Percentiles rank a stretch among this genome's conserved stretches.
Conservation (phyloP, 2,329 filamentous ascomycete genomes). For the Phialophora chinensis region DNA sequence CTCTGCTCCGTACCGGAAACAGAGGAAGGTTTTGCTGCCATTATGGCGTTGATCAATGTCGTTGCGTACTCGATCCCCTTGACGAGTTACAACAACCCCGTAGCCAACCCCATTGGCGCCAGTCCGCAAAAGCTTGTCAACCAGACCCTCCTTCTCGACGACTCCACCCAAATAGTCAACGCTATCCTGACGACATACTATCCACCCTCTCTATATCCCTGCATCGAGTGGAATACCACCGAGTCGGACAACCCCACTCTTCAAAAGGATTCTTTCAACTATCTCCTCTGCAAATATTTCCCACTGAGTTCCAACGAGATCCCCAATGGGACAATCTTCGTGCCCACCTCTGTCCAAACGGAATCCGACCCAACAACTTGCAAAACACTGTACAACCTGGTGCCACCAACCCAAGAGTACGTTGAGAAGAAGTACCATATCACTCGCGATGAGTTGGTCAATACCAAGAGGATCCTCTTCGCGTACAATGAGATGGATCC, state of each 20-base stretch:
- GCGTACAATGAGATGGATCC: slow-evolving; percentile 22
- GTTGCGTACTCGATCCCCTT: not conserved
- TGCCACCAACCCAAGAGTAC: slow-evolving; percentile 4
- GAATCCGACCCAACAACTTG: slow-evolving; percentile 13
- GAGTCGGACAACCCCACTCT: slow-evolving; percentile 12
- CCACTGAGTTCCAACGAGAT: slow-evolving; percentile 15
- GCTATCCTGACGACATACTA: slow-evolving; percentile 4
- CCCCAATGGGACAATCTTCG: slow-evolving; percentile 23
- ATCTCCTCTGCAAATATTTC: slow-evolving; percentile 24
- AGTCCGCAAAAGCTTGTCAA: slow-evolving; percentile 6
- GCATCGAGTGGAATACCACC: slow-evolving; percentile 10
- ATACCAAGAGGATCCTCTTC: slow-evolving; percentile 19
- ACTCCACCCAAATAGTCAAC: slow-evolving; percentile 7
- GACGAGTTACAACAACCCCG: slow-evolving; percentile 5
- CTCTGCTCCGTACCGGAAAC: slow-evolving; percentile 18
- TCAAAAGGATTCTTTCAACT: slow-evolving; percentile 14
- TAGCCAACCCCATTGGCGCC: not conserved
- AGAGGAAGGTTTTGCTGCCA: slow-evolving; percentile 1
- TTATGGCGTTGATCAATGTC: slow-evolving; percentile 7
- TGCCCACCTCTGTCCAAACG: slow-evolving; percentile 1
- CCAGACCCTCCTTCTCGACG: not conserved
- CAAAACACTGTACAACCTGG: slow-evolving; percentile 7
- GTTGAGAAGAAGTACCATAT: slow-evolving; percentile 19
- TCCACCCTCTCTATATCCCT: slow-evolving; percentile 6
- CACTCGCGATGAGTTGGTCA: slow-evolving; percentile 19